Conservation (phyloP, 805 yeast genomes). For the Danielia reshetovae region DNA sequence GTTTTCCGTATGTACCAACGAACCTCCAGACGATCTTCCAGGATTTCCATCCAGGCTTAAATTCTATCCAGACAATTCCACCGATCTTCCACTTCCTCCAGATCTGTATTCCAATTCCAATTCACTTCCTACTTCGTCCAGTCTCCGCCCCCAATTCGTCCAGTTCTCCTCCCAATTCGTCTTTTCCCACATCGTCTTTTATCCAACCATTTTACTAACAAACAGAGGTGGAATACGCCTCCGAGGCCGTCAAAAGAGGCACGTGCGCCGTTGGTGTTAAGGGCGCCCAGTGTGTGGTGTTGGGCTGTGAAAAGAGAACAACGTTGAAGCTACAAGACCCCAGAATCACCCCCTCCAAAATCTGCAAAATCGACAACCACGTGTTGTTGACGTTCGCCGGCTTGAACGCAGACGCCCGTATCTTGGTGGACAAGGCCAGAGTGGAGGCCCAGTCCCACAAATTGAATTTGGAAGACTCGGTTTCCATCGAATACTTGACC, state of each 20-base stretch:
- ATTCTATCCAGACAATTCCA: too few species aligned
- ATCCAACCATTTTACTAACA: slow-evolving; percentile 25
- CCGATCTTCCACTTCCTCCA: too few species aligned
- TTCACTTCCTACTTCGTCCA: not conserved
- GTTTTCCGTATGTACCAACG: slow-evolving; percentile 82
- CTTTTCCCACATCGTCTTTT: not conserved
- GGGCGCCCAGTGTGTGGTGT: slow-evolving; percentile 81
- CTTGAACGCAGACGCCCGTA: slow-evolving; percentile 95
- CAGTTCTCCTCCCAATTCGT: not conserved
- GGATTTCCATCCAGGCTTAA: too few species aligned
- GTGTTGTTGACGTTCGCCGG: slow-evolving; percentile 95
- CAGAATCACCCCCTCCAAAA: slow-evolving; percentile 91
- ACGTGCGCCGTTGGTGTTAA: slow-evolving; percentile 98
- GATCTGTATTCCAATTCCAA: not conserved
- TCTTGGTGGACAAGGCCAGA: slow-evolving; percentile 90
- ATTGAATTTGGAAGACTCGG: slow-evolving; percentile 92
- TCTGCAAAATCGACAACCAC: slow-evolving; percentile 87
- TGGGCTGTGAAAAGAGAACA: slow-evolving; percentile 96
- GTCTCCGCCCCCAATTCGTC: not conserved
- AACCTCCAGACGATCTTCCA: too few species aligned
- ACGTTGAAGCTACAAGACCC: slow-evolving; percentile 95
- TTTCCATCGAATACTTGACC: slow-evolving; percentile 85
- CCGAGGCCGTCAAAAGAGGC: slow-evolving; percentile 97
- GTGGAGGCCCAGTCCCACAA: slow-evolving; percentile 95
- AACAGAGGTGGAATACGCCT: slow-evolving; percentile 89